Evolutionary conservation across 345 rosid species (phyloP).

Genomic region (Lepidium africanum): DNA sequence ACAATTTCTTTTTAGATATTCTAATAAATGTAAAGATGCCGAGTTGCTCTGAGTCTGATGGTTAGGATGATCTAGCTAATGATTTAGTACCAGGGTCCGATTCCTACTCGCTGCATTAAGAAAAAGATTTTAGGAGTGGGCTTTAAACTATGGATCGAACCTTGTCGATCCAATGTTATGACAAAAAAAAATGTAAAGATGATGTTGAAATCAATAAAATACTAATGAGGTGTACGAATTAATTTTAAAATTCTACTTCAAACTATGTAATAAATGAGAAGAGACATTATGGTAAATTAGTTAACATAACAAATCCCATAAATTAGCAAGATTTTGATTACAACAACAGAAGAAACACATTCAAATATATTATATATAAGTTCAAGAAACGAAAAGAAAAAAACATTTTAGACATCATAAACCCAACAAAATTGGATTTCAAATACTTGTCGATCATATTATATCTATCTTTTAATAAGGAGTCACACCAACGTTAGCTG

Average conservation of each 20-base stretch:
- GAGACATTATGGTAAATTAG: not conserved
- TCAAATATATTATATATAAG: conserved; percentile 13
- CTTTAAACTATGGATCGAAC: no score
- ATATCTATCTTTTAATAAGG: conserved; percentile 40
- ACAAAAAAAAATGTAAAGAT: not conserved
- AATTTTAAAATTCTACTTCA: not conserved
- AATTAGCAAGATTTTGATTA: conserved; percentile 27
- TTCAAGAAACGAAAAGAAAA: conserved; percentile 21
- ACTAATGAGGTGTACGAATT: not conserved
- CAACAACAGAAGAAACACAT: conserved; percentile 15
- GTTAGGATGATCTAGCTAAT: no score
- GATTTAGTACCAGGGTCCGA: no score
- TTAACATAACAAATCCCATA: conserved; percentile 10
- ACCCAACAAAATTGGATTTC: not conserved
- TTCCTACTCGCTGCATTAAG: no score
- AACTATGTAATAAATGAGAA: not conserved
- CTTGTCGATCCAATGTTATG: no score
- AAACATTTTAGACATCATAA: conserved; percentile 1
- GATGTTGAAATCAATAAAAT: not conserved
- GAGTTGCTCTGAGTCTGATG: no score
- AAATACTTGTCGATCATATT: not conserved
- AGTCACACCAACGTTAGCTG: conserved; percentile 64
- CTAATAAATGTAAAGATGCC: not conserved
- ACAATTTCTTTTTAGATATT: no score
- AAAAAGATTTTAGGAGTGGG: no score